Percentiles rank a stretch among this genome's conserved stretches.
phyloP scores from a whole-genome alignment of 495 filamentous ascomycete species.

The Neurospora discreta region DNA sequence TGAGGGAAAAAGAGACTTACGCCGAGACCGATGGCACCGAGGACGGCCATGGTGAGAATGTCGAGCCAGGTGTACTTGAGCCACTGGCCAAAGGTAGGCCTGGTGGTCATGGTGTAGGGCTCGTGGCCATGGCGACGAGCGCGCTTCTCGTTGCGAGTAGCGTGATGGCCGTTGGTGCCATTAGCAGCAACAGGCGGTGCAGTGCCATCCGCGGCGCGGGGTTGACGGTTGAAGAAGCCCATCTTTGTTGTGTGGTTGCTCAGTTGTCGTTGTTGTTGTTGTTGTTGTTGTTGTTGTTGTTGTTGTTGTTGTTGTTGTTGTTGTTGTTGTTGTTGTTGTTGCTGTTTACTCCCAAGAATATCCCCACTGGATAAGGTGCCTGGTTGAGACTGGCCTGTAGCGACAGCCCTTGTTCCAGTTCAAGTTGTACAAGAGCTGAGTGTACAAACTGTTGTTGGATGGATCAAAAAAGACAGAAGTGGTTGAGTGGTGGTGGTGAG shows the following conservation, averaged over 20 bases:
- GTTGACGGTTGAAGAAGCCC: constrained; percentile 7
- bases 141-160: constrained; percentile 2
- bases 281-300: not conserved
- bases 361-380: not conserved
- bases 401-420: not conserved
- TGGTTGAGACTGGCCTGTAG: not conserved
- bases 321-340: not conserved
- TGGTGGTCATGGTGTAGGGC: constrained; percentile 28
- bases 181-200: not conserved
- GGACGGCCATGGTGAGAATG: constrained; percentile 42
- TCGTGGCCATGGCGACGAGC: constrained; percentile 2
- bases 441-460: not conserved
- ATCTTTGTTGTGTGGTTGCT: not conserved
- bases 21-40: constrained; percentile 47
- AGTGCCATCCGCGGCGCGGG: not conserved
- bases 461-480: not conserved
- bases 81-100: constrained; percentile 44
- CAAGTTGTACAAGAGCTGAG: not conserved
- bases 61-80: constrained; percentile 47
- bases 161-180: constrained; percentile 2
- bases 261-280: not conserved
- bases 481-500: not conserved
- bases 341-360: not conserved
- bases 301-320: not conserved
- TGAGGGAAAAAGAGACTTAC: constrained; percentile 28